Base-by-base conservation (phyloP, 257 asterid genomes). In the Petunia axillaris region DNA sequence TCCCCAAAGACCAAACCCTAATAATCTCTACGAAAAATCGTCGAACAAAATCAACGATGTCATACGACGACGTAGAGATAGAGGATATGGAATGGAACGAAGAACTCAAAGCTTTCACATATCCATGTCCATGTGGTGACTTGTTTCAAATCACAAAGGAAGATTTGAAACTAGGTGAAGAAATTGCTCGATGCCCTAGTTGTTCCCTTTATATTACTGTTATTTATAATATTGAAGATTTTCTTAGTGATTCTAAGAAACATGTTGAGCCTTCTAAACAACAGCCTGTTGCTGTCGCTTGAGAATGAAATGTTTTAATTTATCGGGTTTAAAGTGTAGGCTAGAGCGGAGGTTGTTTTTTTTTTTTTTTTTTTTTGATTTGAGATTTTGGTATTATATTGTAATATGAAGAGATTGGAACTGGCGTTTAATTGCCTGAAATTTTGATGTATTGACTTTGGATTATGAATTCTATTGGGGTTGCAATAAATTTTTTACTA, bases 31-130 rank as follows among this genome's bases (percentile, higher is more conserved):
- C 1, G 77, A 2, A 36, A 0, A 73, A 11, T 25, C 4, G 62
- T 25, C 46, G 44, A 50, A 11, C 10, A 4, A 48, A 71, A 25
- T 10, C 6, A 11, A 3, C 77, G 7, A 95, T 95, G 98, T 93
- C 98, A 87, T 95, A 95, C 86, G 98, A 95, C 74, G 99, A 95
- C 46, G 98, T 95, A 1, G 99, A 95, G 90, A 95, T 95, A 78
- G 99, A 95, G 81, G 98, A 95, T 82, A 95, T 95, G 99, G 99
- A 95, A 88, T 95, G 99, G 99, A 88, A 91, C 85, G 86, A 95
- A 39, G 93, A 89, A 88, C 86, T 95, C 36, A 81, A 91, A 78
- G 87, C 99, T 3, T 95, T 74, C 86, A 95, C 97, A 0, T 95
- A 95, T 79, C 99, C 99, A 0, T 95, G 99, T 44, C 99, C 98